phyloP scores from a whole-genome alignment of 2,329 filamentous ascomycete species.

The Clonostachys sp. region DNA sequence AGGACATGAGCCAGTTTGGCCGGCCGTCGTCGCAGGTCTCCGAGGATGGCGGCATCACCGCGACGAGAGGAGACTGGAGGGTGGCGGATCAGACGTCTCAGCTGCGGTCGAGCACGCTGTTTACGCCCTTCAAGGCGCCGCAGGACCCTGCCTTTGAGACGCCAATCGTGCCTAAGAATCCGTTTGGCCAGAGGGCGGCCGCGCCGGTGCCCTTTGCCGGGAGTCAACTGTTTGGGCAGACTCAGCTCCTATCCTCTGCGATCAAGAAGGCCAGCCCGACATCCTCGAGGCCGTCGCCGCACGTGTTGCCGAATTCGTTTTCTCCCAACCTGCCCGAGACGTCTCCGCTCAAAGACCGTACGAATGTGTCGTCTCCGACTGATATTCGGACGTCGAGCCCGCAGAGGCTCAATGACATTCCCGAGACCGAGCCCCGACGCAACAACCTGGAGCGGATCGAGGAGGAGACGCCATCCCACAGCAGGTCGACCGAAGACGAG shows the following conservation, averaged over 20 bases:
- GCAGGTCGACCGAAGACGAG: conserved; percentile 4
- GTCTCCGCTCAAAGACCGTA: conserved; percentile 46
- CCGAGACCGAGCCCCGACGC: conserved; percentile 14
- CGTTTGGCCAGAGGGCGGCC: conserved; percentile 32
- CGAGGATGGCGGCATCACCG: conserved; percentile 31
- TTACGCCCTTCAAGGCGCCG: conserved; percentile 4
- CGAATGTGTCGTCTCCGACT: conserved; percentile 40
- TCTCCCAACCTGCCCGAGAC: conserved; percentile 37
- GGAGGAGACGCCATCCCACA: conserved; percentile 16
- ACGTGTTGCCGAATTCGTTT: conserved; percentile 36
- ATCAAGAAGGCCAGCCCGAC: conserved; percentile 47
- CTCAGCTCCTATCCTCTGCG: conserved; percentile 44
- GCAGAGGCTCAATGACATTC: conserved; percentile 19
- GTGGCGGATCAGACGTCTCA: conserved; percentile 24
- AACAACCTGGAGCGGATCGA: conserved; percentile 7
- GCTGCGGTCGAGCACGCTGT: conserved; percentile 10
- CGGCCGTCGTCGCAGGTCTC: conserved; percentile 34
- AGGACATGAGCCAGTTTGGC: conserved; percentile 24
- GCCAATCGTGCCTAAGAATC: conserved; percentile 41
- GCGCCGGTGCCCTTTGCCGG: conserved; percentile 26
- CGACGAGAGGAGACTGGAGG: conserved; percentile 33
- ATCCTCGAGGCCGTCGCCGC: conserved; percentile 52
- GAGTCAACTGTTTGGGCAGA: conserved; percentile 50
- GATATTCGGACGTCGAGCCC: conserved; percentile 35
- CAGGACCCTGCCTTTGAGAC: conserved; percentile 30